These are phyloP conservation scores for Tolypocladium ophioglossoides DNA, from an alignment of 2,329 filamentous ascomycete species.

Conservation along the genomic window DNA sequence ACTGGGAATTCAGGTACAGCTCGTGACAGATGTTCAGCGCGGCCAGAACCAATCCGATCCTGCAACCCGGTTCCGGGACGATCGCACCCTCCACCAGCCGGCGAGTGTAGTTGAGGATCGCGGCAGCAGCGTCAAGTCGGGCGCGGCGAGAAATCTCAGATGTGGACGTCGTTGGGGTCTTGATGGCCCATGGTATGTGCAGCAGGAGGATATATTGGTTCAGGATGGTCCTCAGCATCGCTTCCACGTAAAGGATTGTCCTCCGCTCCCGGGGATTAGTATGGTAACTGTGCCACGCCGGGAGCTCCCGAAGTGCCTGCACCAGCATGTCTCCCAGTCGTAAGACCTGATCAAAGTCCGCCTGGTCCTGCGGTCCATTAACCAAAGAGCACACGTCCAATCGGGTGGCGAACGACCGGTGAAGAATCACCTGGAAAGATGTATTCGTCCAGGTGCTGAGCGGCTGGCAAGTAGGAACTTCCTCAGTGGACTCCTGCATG, in stretches of 20 bases:
- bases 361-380: background rate
- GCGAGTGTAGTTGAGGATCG: background rate
- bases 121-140: background rate
- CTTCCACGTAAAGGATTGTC: background rate
- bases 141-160: background rate
- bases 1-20: background rate
- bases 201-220: background rate
- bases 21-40: background rate
- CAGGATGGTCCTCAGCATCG: background rate
- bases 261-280: background rate
- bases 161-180: background rate
- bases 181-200: background rate
- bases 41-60: background rate
- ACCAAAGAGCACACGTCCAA: background rate
- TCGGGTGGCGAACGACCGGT: background rate
- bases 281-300: background rate
- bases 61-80: background rate
- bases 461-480: background rate
- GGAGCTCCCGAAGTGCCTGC: background rate
- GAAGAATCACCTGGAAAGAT: background rate
- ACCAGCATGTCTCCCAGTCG: background rate
- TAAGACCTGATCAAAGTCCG: background rate
- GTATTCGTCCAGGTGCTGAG: background rate
- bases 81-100: background rate
- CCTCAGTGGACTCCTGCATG: background rate